Base-by-base conservation (phyloP, 2,329 filamentous ascomycete species). In the Ceratocystis cacaofunesta region DNA sequence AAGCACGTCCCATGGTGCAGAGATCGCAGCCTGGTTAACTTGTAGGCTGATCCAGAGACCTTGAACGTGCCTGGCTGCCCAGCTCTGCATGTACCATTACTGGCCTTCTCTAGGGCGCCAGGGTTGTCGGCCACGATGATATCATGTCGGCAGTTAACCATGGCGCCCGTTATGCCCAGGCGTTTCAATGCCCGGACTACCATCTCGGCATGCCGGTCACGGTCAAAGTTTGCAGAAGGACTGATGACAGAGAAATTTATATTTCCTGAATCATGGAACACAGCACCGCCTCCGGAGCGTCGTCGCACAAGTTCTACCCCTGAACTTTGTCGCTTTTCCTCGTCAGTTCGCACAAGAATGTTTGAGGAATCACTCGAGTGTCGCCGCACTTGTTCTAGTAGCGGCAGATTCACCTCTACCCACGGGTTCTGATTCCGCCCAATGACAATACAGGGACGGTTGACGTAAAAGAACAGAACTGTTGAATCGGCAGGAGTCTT, bases 401-500 rank as follows among this genome's bases (percentile, higher is more conserved):
- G 78, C 48, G 76, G 76, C 7, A 96, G 80, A 73, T 95, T 89
- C 68, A 90, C 85, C 77, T 99, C 94, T 7, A 90, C 80, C 94
- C 92, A 99, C 64, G 94, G 94, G 74, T 99, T 99, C 77, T 99
- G 94, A 74, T 99, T 99, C 68, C 94, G 86, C 55, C 94, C 94
- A 70, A 99, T 87, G 72, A 99, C 86, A 67, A 99, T 82, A 73
- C 89, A 91, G 0, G 92, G 91, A 46, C 84, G 76, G 76, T 99
- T 97, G 71, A 85, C 83, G 77, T 97, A 99, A 62, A 96, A 82
- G 66, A 97, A 88, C 1, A 97, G 82, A 62, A 97, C 76, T 15
- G 83, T 87, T 12, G 90, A 90, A 68, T 88, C 82, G 5, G 84
- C 78, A 1, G 86, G 82, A 0, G 87, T 86, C 65, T 85, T 84